Conservation (phyloP, 2,329 filamentous ascomycete genomes). For the Fusarium nodosum region DNA sequence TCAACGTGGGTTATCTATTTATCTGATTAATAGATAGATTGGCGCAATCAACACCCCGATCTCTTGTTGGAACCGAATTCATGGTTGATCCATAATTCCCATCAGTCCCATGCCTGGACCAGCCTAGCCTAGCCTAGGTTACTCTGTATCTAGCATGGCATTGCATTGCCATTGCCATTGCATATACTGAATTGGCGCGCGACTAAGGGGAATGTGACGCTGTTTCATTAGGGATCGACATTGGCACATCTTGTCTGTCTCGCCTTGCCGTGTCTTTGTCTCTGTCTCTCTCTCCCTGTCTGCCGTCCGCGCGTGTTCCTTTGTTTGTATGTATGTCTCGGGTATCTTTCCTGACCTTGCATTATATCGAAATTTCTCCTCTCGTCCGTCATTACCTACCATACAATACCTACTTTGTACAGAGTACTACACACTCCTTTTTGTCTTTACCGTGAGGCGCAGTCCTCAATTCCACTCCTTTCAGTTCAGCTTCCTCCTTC, state of each 20-base stretch:
- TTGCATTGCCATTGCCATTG: background rate
- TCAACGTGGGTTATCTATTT: background rate
- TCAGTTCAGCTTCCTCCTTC: background rate
- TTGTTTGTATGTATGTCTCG: slow-evolving; percentile 18
- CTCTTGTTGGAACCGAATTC: slow-evolving; percentile 13
- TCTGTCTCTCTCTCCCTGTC: slow-evolving; percentile 13
- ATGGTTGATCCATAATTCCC: slow-evolving; percentile 20
- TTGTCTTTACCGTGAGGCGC: slow-evolving; percentile 10
- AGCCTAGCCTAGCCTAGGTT: background rate
- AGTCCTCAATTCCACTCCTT: slow-evolving; percentile 14
- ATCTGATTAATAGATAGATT: background rate
- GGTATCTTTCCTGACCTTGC: slow-evolving; percentile 5
- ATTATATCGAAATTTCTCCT: background rate
- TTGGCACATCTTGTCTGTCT: slow-evolving; percentile 7
- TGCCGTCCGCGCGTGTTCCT: background rate
- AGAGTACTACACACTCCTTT: slow-evolving; percentile 10
- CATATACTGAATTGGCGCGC: slow-evolving; percentile 15
- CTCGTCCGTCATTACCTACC: slow-evolving; percentile 1
- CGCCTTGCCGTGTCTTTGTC: slow-evolving; percentile 5
- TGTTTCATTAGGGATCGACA: slow-evolving; percentile 41
- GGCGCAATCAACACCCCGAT: slow-evolving; percentile 1
- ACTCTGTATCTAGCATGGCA: too few relatives aligned
- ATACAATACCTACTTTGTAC: too few relatives aligned
- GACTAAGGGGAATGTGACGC: slow-evolving; percentile 23
- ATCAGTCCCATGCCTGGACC: background rate